Conservation (phyloP, 2,329 filamentous ascomycete species). For the Epicoccum nigrum region DNA sequence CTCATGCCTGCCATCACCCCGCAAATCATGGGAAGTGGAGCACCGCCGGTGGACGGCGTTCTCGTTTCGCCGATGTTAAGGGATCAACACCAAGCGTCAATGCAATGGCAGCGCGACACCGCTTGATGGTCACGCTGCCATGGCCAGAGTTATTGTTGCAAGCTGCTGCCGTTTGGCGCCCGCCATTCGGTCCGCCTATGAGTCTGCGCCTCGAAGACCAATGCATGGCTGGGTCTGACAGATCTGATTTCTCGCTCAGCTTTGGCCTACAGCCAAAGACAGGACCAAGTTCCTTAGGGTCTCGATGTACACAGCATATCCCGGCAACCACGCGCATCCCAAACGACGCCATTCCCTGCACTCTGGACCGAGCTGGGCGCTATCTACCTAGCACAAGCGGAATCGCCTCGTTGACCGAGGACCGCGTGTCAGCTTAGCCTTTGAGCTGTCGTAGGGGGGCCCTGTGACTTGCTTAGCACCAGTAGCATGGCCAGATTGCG, state of each 20-base stretch:
- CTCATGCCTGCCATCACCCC: conserved; percentile 19
- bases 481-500: conserved; percentile 30
- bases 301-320: conserved; percentile 26
- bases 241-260: conserved; percentile 13
- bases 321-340: conserved; percentile 25
- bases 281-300: conserved; percentile 18
- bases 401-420: conserved; percentile 23
- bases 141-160: conserved; percentile 1
- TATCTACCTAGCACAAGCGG: conserved; percentile 29
- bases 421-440: conserved; percentile 41
- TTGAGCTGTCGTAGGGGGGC: conserved; percentile 29
- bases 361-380: conserved; percentile 27
- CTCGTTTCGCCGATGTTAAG: conserved; percentile 34
- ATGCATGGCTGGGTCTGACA: conserved; percentile 12
- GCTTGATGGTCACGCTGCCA: conserved; percentile 14
- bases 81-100: conserved; percentile 18
- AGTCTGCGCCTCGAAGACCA: conserved; percentile 17
- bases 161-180: background rate
- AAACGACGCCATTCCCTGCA: conserved; percentile 17
- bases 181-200: background rate
- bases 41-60: conserved; percentile 30
- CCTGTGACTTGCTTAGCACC: conserved; percentile 29
- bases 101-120: conserved; percentile 14
- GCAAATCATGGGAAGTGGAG: conserved; percentile 13
- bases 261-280: conserved; percentile 26